phyloP scores from a whole-genome alignment of 768 basidiomycete genomes.

The Neoboletus subvelutipes region DNA sequence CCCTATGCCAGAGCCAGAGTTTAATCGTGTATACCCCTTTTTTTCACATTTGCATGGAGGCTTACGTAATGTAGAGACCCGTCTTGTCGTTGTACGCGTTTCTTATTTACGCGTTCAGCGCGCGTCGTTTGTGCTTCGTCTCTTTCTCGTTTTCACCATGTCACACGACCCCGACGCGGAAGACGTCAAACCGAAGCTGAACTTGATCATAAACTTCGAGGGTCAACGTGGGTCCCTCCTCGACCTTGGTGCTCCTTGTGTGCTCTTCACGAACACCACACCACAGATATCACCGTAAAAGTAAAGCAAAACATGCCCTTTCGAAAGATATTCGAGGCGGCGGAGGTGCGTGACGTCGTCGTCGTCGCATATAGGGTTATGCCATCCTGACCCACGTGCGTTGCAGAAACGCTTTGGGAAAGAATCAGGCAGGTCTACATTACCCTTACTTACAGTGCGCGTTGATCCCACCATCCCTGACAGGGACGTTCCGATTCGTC shows the following conservation, averaged over 20 bases:
- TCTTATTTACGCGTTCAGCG: constrained; percentile 9
- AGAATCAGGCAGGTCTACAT: constrained; percentile 44
- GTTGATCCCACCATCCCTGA: not conserved
- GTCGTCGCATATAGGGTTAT: not conserved
- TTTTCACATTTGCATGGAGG: not conserved
- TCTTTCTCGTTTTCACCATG: constrained; percentile 15
- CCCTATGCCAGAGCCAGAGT: not conserved
- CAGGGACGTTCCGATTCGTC: constrained; percentile 65
- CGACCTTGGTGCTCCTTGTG: not conserved
- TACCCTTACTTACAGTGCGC: not conserved
- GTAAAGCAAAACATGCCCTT: constrained; percentile 65
- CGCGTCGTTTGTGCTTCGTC: not conserved
- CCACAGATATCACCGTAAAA: constrained; percentile 62
- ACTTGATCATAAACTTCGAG: constrained; percentile 56
- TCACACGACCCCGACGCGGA: constrained; percentile 36
- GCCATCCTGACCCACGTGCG: not conserved
- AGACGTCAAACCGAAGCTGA: constrained; percentile 69
- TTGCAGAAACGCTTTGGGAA: constrained; percentile 58
- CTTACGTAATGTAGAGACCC: constrained; percentile 22
- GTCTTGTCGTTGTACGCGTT: constrained; percentile 13
- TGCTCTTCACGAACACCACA: constrained; percentile 1
- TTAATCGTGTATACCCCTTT: constrained; percentile 25
- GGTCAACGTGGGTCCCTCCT: constrained; percentile 44
- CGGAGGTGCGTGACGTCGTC: constrained; percentile 48
- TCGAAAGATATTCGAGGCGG: constrained; percentile 63